phyloP scores from a whole-genome alignment of 805 yeast genomes.

The Brettanomyces anomalus region DNA sequence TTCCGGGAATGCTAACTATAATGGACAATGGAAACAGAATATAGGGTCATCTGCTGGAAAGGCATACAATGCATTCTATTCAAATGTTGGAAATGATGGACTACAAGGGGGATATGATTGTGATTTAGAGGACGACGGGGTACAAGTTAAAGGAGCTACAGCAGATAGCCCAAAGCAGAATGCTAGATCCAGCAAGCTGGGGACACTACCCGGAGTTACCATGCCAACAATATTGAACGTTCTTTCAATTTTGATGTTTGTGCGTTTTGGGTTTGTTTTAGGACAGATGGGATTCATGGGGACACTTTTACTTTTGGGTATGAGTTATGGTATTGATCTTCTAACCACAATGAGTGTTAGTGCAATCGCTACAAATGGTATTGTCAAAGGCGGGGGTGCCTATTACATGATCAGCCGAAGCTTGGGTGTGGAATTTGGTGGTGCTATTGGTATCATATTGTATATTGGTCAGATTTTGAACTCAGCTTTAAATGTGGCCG shows the following conservation, averaged over 20 bases:
- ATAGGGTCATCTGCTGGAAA: too few species aligned
- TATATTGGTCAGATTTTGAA: slow-evolving; percentile 91
- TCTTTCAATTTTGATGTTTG: slow-evolving; percentile 86
- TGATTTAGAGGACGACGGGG: too few species aligned
- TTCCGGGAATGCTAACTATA: too few species aligned
- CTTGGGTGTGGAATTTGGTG: slow-evolving; percentile 97
- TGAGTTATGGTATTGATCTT: slow-evolving; percentile 74
- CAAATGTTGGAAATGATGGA: too few species aligned
- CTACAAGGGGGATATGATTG: too few species aligned
- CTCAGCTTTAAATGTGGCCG: slow-evolving; percentile 88
- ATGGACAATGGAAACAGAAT: too few species aligned
- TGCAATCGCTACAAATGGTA: slow-evolving; percentile 96
- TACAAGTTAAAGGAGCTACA: too few species aligned
- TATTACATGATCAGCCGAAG: slow-evolving; percentile 95
- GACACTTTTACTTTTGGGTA: slow-evolving; percentile 50
- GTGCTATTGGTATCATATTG: slow-evolving; percentile 91
- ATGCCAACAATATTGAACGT: slow-evolving; percentile 91
- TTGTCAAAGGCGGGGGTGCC: slow-evolving; percentile 97
- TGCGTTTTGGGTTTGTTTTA: slow-evolving; percentile 88
- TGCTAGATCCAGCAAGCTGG: slow-evolving; percentile 39
- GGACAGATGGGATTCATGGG: slow-evolving; percentile 93
- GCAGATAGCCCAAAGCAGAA: too few species aligned
- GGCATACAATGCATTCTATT: too few species aligned
- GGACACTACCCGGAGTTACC: slow-evolving; percentile 84
- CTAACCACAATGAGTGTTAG: slow-evolving; percentile 85